These are phyloP conservation scores for Curvularia lunata DNA, from an alignment of 2,329 filamentous ascomycete genomes.

Conservation along the genomic window DNA sequence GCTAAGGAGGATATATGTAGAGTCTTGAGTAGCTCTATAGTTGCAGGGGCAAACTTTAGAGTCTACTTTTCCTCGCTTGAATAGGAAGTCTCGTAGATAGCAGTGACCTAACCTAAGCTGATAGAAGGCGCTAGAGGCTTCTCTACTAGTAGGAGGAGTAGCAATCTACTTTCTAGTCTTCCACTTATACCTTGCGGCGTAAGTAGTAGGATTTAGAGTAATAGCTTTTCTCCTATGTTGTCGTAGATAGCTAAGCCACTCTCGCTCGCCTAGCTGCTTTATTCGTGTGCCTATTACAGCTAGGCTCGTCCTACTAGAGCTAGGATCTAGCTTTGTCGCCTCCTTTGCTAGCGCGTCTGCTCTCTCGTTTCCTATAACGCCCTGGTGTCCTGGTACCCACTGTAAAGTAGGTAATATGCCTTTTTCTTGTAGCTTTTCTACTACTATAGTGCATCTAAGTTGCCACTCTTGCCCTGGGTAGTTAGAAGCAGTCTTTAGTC, in stretches of 20 bases:
- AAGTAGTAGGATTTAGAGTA: neutral
- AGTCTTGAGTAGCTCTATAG: neutral
- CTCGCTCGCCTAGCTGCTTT: neutral
- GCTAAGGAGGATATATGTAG: neutral
- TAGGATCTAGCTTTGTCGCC: neutral
- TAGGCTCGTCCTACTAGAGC: neutral
- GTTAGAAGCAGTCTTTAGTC: slow-evolving; percentile 1
- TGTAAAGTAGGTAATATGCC: neutral
- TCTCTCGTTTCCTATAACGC: neutral
- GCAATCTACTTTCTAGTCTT: neutral
- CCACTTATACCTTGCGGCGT: neutral
- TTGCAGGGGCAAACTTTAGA: neutral
- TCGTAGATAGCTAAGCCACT: neutral
- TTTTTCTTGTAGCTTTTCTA: neutral
- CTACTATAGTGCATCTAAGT: neutral
- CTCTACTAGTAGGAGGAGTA: neutral
- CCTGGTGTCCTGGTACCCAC: neutral
- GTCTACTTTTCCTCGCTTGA: neutral
- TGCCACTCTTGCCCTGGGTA: neutral
- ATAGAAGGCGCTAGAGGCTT: neutral
- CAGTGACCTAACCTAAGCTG: neutral
- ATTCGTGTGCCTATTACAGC: neutral
- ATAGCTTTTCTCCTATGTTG: neutral
- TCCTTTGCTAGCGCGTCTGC: neutral
- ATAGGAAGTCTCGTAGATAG: neutral